A percentile compares a stretch with the other conserved stretches of the same genome.
These are phyloP conservation scores for Geranium brycei DNA, from an alignment of 345 rosid genomes.

Conservation along the genomic window DNA sequence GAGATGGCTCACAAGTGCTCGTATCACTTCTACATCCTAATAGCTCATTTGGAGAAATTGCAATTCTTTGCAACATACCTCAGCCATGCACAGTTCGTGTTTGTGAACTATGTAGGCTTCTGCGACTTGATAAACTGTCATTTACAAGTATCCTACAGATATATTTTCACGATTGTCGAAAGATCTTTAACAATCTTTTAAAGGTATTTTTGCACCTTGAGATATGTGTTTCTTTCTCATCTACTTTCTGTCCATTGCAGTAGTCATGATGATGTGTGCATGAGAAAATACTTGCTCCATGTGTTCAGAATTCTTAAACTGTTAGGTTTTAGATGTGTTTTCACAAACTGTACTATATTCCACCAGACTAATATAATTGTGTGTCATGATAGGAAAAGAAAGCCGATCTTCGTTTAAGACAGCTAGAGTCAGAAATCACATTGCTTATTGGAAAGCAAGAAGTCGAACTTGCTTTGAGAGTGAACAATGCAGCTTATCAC, in stretches of 20 bases:
- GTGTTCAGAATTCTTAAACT: not conserved
- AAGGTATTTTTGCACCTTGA: constrained; percentile 26
- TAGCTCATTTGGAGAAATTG: constrained; percentile 55
- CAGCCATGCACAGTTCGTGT: constrained; percentile 49
- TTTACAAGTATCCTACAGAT: constrained; percentile 51
- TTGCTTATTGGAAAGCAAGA: constrained; percentile 63
- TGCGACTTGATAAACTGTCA: constrained; percentile 65
- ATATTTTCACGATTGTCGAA: constrained; percentile 59
- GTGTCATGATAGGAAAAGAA: constrained; percentile 45
- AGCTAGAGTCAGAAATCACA: constrained; percentile 50
- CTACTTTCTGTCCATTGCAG: not conserved
- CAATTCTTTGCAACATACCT: constrained; percentile 60
- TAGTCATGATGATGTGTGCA: not conserved
- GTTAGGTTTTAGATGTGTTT: not conserved
- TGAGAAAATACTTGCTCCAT: not conserved
- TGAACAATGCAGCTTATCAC: constrained; percentile 52
- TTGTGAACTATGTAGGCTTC: constrained; percentile 42
- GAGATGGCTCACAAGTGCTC: constrained; percentile 21
- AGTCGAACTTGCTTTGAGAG: constrained; percentile 45
- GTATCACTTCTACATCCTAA: constrained; percentile 16
- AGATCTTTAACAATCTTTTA: constrained; percentile 51
- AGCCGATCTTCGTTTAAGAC: constrained; percentile 29
- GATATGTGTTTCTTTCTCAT: not conserved
- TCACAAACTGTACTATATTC: not conserved
- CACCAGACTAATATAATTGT: not conserved